Conservation (phyloP, 2,329 filamentous ascomycete species). For the Paramyrothecium sp. region DNA sequence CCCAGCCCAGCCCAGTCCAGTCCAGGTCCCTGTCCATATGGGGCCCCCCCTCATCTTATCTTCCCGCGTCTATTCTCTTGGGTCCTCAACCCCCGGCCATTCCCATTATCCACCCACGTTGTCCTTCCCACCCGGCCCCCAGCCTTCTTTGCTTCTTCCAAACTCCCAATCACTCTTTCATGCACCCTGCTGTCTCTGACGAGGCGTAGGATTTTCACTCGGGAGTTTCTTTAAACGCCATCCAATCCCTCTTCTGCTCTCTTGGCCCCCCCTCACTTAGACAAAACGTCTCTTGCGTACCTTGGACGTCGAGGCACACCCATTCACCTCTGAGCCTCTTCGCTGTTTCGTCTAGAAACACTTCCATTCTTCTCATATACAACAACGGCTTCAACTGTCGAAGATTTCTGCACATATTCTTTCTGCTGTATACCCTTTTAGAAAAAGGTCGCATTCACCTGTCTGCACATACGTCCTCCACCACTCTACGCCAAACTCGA, state of each 20-base stretch:
- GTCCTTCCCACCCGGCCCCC: background rate
- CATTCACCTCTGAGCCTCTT: too few species aligned
- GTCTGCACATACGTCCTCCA: too few species aligned
- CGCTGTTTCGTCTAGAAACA: too few species aligned
- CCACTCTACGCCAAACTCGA: too few species aligned
- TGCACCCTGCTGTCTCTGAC: conserved; percentile 22
- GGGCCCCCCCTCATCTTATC: background rate
- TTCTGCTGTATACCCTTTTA: too few species aligned
- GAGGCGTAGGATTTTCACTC: background rate
- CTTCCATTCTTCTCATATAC: too few species aligned
- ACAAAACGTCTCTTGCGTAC: background rate
- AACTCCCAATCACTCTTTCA: conserved; percentile 12
- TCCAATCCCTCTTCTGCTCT: background rate
- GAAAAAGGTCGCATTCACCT: too few species aligned
- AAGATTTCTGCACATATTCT: background rate
- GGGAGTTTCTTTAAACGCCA: background rate
- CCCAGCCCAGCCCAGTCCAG: too few species aligned
- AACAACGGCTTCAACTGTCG: background rate
- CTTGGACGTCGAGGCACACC: background rate
- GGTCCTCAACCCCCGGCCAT: background rate
- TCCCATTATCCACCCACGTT: background rate
- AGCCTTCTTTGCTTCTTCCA: conserved; percentile 14
- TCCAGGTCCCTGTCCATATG: background rate
- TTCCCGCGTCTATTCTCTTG: background rate
- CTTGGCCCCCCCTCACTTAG: background rate